phyloP scores from a whole-genome alignment of 805 yeast genomes.

The Crinitomyces ghanaensis region DNA sequence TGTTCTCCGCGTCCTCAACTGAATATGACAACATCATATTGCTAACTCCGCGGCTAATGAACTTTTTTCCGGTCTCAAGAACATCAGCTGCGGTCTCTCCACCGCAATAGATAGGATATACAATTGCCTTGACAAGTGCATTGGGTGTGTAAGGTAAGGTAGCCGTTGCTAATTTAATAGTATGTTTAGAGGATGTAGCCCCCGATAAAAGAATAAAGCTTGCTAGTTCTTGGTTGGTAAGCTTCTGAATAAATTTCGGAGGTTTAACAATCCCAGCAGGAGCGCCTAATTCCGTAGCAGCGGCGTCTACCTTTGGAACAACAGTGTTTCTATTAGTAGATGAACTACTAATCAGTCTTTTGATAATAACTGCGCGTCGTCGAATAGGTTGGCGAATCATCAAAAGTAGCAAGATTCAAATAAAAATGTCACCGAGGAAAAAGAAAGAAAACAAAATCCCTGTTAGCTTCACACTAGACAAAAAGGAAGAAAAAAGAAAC shows the following conservation, averaged over 20 bases:
- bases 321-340: background rate
- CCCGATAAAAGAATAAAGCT: conserved; percentile 23
- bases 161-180: conserved; percentile 23
- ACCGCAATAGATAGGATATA: conserved; percentile 81
- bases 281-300: conserved; percentile 1
- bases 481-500: no score
- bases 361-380: no score
- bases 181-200: conserved; percentile 24
- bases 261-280: conserved; percentile 1
- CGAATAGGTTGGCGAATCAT: no score
- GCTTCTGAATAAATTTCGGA: conserved; percentile 17
- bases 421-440: no score
- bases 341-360: background rate
- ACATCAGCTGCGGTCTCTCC: conserved; percentile 72
- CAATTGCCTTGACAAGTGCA: conserved; percentile 53
- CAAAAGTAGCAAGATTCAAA: no score
- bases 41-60: conserved; percentile 64
- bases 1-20: conserved; percentile 85
- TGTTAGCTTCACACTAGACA: no score
- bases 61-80: conserved; percentile 51
- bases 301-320: background rate
- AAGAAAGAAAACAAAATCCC: no score
- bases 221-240: conserved; percentile 18
- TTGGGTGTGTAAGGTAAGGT: conserved; percentile 41
- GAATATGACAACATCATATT: conserved; percentile 95